Evolutionary conservation across 345 rosid genomes (phyloP).

Genomic region (Orychophragmus violaceus): DNA sequence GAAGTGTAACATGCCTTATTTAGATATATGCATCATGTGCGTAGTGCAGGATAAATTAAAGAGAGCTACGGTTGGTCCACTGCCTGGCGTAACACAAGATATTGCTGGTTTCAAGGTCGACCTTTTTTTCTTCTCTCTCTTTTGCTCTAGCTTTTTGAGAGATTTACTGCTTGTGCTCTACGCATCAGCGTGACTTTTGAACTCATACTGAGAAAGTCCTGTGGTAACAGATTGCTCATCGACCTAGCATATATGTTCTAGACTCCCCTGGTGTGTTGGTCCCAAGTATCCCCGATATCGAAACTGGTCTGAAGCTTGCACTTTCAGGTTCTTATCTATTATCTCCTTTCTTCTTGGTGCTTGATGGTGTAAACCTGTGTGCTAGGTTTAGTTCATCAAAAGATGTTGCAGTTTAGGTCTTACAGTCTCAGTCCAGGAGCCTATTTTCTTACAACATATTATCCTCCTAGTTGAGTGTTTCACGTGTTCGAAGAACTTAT

Average conservation of each 20-base stretch:
- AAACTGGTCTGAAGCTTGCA: slow-evolving; percentile 89
- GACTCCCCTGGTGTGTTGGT: slow-evolving; percentile 92
- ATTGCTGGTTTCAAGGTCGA: slow-evolving; percentile 89
- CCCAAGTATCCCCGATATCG: slow-evolving; percentile 82
- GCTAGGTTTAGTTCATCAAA: neutral
- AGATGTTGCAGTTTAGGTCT: neutral
- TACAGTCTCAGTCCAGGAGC: neutral
- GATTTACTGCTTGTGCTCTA: neutral
- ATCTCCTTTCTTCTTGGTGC: neutral
- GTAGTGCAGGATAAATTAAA: slow-evolving; percentile 70
- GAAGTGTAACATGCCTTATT: neutral
- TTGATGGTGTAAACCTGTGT: neutral
- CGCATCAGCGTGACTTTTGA: neutral
- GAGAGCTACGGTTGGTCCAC: slow-evolving; percentile 89
- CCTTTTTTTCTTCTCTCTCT: neutral
- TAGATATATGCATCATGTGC: slow-evolving; percentile 17
- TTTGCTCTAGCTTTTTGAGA: neutral
- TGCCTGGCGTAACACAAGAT: slow-evolving; percentile 98
- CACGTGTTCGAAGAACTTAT: neutral
- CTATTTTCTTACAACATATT: neutral
- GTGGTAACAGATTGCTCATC: slow-evolving; percentile 77
- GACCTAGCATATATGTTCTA: slow-evolving; percentile 89
- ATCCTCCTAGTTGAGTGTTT: neutral
- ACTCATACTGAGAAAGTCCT: neutral
- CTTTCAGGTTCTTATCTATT: slow-evolving; percentile 58